Base-by-base conservation (phyloP, 1,139 yeast genomes). In the Saccharomyces pastorianus region DNA sequence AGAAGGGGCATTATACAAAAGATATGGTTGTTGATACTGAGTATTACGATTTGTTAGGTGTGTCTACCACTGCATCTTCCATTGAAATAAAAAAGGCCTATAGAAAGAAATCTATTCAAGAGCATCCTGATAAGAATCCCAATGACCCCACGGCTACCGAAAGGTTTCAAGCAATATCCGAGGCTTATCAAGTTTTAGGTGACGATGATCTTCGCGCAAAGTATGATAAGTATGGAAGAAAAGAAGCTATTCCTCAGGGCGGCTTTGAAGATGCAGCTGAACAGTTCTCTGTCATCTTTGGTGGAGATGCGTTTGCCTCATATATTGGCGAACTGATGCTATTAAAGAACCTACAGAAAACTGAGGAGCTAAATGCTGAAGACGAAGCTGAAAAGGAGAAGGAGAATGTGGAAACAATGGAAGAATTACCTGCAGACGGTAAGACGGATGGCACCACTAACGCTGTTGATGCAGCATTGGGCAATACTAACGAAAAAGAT, bases 91-190 rank as follows among this genome's bases (percentile, higher is more conserved):
- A 91, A 70, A 88, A 87, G 69, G 96, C 97, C 0, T 91, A 91
- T 72, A 77, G 98, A 58, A 85, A 85, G 70, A 84, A 85, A 66
- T 96, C 97, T 6, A 82, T 91, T 57, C 77, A 75, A 57, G 85
- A 87, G 64, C 98, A 91, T 69, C 98, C 98, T 1, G 98, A 91
- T 71, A 91, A 91, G 75, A 89, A 91, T 65, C 96, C 96, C 25
- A 82, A 84, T 59, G 73, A 71, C 57, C 91, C 93, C 6, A 74
- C 75, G 29, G 96, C 97, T 4, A 91, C 91, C 48, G 78, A 73
- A 54, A 72, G 76, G 61, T 80, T 80, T 62, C 84, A 80, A 61
- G 78, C 73, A 27, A 76, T 76, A 23, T 67, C 76, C 17, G 89
- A 86, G 66, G 95, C 95, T 1, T 87, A 86, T 66, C 95, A 86